phyloP scores from a whole-genome alignment of 1,284 basidiomycete genomes.

The Moesziomyces sp. region DNA sequence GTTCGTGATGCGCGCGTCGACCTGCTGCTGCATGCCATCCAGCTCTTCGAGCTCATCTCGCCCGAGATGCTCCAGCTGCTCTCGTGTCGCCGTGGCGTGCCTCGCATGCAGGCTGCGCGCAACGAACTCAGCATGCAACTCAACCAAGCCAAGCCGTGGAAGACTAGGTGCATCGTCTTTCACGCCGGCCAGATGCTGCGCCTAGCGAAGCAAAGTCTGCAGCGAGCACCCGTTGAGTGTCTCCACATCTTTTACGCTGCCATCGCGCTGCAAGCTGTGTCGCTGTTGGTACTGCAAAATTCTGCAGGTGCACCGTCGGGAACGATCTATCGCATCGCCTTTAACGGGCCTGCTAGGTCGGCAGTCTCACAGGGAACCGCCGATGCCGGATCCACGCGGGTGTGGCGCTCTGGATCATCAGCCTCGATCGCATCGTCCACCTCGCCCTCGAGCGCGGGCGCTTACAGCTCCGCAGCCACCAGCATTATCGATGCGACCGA shows the following conservation, averaged over 20 bases:
- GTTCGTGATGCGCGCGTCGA: constrained; percentile 14
- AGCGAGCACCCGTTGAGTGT: constrained; percentile 19
- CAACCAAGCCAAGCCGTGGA: constrained; percentile 9
- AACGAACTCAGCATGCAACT: constrained; percentile 4
- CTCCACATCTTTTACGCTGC: constrained; percentile 25
- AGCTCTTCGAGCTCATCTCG: constrained; percentile 18
- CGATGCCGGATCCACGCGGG: not conserved
- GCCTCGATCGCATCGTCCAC: constrained; percentile 8
- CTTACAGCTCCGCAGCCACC: constrained; percentile 3
- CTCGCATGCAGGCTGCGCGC: constrained; percentile 20
- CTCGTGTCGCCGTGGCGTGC: constrained; percentile 16
- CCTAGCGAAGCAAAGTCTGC: constrained; percentile 16
- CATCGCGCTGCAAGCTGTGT: constrained; percentile 16
- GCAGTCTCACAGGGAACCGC: constrained; percentile 1
- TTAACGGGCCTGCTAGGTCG: constrained; percentile 5
- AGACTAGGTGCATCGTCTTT: constrained; percentile 9
- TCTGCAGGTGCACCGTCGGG: not conserved
- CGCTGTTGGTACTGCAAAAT: constrained; percentile 9
- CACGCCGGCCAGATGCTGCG: constrained; percentile 22
- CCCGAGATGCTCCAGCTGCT: constrained; percentile 24
- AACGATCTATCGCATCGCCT: constrained; percentile 11
- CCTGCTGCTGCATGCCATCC: constrained; percentile 18
- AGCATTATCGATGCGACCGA: constrained; percentile 4
- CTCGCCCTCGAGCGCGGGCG: constrained; percentile 10
- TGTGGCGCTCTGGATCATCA: not conserved